Conservation (phyloP, 192 early-diverging fungal genomes). For the Globomyces pollinis-pini region DNA sequence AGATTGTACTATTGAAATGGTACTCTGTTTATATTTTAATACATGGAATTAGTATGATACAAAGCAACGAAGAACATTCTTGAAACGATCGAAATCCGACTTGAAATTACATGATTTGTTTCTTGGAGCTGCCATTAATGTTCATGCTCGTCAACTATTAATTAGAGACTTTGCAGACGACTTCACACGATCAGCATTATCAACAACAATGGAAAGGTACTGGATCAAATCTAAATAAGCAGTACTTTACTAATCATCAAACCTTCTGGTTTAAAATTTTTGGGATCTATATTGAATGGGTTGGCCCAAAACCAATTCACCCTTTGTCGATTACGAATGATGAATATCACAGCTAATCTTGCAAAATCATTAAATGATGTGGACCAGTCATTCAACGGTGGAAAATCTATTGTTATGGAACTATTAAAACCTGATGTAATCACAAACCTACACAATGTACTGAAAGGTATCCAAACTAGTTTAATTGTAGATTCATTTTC, state of each 20-base stretch:
- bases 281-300: slow-evolving; percentile 36
- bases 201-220: slow-evolving; percentile 40
- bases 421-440: too few relatives aligned
- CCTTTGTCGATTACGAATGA: slow-evolving; percentile 30
- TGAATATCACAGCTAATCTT: neutral
- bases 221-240: slow-evolving; percentile 8
- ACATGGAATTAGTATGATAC: slow-evolving; percentile 49
- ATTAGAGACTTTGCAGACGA: slow-evolving; percentile 47
- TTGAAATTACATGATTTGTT: slow-evolving; percentile 41
- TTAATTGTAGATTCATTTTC: too few relatives aligned
- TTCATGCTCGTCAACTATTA: slow-evolving; percentile 41
- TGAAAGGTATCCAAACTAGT: too few relatives aligned
- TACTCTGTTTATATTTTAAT: slow-evolving; percentile 17
- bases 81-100: slow-evolving; percentile 39
- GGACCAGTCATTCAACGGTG: too few relatives aligned
- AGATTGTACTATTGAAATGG: slow-evolving; percentile 54
- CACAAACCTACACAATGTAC: too few relatives aligned
- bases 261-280: slow-evolving; percentile 19
- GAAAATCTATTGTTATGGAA: too few relatives aligned
- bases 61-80: slow-evolving; percentile 45
- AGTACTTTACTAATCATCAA: slow-evolving; percentile 44
- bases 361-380: slow-evolving; percentile 4
- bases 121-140: slow-evolving; percentile 43
- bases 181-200: slow-evolving; percentile 31
- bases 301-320: slow-evolving; percentile 28